phyloP scores from a whole-genome alignment of 352 stramenopile genomes.

The Phytophthora tentaculata region DNA sequence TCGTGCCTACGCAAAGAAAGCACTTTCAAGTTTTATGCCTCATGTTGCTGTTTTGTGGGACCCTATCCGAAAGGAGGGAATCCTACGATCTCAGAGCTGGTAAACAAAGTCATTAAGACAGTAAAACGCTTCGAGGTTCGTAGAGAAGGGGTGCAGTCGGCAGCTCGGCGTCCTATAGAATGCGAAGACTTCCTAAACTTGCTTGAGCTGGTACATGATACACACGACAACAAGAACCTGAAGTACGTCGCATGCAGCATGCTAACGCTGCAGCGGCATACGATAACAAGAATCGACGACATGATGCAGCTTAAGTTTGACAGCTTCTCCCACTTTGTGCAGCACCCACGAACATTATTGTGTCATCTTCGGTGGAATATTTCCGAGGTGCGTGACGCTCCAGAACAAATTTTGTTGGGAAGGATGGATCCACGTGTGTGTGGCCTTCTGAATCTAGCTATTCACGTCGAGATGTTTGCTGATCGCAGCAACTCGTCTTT shows the following conservation, averaged over 20 bases:
- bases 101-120: constrained; percentile 16
- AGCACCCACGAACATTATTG: background rate
- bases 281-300: background rate
- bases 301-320: constrained; percentile 9
- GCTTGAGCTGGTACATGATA: background rate
- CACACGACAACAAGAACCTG: background rate
- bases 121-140: constrained; percentile 19
- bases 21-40: constrained; percentile 15
- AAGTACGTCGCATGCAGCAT: background rate
- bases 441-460: background rate
- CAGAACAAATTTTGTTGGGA: background rate
- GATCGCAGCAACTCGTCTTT: background rate
- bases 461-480: background rate
- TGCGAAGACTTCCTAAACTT: constrained; percentile 14
- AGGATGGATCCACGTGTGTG: background rate
- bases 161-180: constrained; percentile 14
- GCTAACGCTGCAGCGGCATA: constrained; percentile 3
- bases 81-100: constrained; percentile 6
- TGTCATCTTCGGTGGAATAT: background rate
- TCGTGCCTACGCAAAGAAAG: constrained; percentile 5
- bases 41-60: constrained; percentile 3
- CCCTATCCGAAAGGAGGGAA: constrained; percentile 5
- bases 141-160: constrained; percentile 11
- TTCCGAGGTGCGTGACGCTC: background rate
- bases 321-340: background rate